These are phyloP conservation scores for Inga laurina DNA, from an alignment of 306 rosid genomes.

Conservation along the genomic window DNA sequence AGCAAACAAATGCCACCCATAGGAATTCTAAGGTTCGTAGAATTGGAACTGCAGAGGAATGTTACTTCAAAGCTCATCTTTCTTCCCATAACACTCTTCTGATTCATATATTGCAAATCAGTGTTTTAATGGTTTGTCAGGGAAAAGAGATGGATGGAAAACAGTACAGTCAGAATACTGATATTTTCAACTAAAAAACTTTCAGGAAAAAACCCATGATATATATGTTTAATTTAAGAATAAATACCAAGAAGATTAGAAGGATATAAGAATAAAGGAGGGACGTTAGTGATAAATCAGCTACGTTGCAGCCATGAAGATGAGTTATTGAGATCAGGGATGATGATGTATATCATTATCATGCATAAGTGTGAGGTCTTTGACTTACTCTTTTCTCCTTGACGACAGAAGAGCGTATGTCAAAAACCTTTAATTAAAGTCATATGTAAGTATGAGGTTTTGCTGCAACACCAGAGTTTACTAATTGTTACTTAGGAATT, in stretches of 20 bases:
- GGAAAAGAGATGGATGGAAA: neutral
- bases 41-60: slow-evolving; percentile 8
- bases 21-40: neutral
- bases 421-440: slow-evolving; percentile 2
- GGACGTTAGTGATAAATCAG: slow-evolving; percentile 12
- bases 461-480: slow-evolving; percentile 5
- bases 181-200: slow-evolving; percentile 8
- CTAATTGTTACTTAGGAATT: neutral
- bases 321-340: slow-evolving; percentile 33
- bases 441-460: slow-evolving; percentile 21
- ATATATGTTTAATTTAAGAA: slow-evolving; percentile 6
- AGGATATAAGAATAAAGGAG: slow-evolving; percentile 11
- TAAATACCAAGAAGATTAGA: neutral
- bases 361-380: neutral
- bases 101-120: too few species aligned
- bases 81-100: neutral
- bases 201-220: neutral
- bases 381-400: too few species aligned
- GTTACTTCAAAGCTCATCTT: neutral
- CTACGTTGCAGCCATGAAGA: slow-evolving; percentile 8
- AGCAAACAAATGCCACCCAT: neutral
- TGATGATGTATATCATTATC: neutral
- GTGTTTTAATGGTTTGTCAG: neutral
- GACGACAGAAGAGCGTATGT: neutral
- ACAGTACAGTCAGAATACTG: neutral